phyloP scores from a whole-genome alignment of 768 basidiomycete species.

The Collybia mongolica region DNA sequence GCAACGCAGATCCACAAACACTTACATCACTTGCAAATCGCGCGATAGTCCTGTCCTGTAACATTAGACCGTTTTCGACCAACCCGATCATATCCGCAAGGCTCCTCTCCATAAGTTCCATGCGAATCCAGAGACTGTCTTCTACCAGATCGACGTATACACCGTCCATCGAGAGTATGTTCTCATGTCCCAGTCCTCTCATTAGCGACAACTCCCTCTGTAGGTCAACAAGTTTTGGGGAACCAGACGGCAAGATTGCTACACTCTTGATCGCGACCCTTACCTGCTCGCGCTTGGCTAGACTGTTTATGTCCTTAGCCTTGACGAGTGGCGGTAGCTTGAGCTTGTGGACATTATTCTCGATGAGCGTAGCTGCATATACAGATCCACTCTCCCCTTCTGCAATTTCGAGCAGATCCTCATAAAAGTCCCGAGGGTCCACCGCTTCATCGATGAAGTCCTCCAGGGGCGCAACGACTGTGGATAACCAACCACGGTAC shows the following conservation, averaged over 20 bases:
- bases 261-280: constrained; percentile 81
- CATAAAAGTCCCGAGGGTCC: constrained; percentile 64
- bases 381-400: constrained; percentile 84
- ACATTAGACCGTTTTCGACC: constrained; percentile 55
- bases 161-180: constrained; percentile 66
- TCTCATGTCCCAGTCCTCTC: constrained; percentile 54
- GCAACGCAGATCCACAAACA: constrained; percentile 14
- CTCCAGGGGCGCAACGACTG: constrained; percentile 55
- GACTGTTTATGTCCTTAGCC: constrained; percentile 35
- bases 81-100: constrained; percentile 77
- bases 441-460: constrained; percentile 62
- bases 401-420: constrained; percentile 73
- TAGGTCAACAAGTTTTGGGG: constrained; percentile 64
- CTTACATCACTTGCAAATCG: constrained; percentile 78
- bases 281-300: constrained; percentile 29
- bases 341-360: constrained; percentile 30
- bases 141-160: constrained; percentile 68
- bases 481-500: constrained; percentile 64
- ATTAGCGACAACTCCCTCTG: constrained; percentile 60
- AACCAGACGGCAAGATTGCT: constrained; percentile 53
- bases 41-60: constrained; percentile 71
- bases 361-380: constrained; percentile 40
- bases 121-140: constrained; percentile 78
- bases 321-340: constrained; percentile 37
- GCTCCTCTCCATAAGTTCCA: constrained; percentile 90